Evolutionary conservation across 768 basidiomycete species (phyloP), one percentile per base, ranked within the genome.

Genomic region (Cytidiella melzeri): DNA sequence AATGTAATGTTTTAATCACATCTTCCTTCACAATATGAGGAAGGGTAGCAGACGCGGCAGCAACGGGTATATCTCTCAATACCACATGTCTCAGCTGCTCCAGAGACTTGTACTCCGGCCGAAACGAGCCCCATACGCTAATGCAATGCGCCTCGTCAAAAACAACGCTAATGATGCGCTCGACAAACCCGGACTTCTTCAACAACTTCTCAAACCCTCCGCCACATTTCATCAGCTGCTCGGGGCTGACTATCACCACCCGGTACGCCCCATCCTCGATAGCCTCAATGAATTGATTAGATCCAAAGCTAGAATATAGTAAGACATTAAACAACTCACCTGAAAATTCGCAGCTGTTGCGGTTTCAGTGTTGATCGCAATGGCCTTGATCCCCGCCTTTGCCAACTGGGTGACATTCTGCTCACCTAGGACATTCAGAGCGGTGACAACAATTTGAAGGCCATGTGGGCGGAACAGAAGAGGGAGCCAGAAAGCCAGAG

Each of bases 31-130:
- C 27, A 9, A 9, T 23, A 10, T 20, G 25, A 11, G 39, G 27
- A 13, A 48, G 27, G 6, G 47, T 48, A 6, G 47, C 47, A 3
- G 39, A 48, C n/a, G 47, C 42, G 27, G 27, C 21, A 23, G 26
- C 42, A 43, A 43, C 21, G n/a, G 42, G 42, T 15, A 23, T 27
- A 13, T 27, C 21, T 5, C n/a, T n/a, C n/a, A 25, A 25, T 5
- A 43, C 20, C 42, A 23, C 10, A 43, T 43, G 23, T n/a, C 20
- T 19, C 26, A 43, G 27, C 42, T 23, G 6, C 5, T 19, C 21
- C n/a, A 43, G n/a, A 19, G 21, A 13, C 5, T 27, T 43, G 34
- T 48, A 48, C 23, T 40, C 39, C 5, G 39, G 39, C 39, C 15
- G 39, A n/a, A 40, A 40, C 9, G 39, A 40, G 15, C 39, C 39